A percentile compares a stretch with the other conserved stretches of the same genome.
Conservation (phyloP, 2,329 filamentous ascomycete species). For the Colletotrichum sp. region DNA sequence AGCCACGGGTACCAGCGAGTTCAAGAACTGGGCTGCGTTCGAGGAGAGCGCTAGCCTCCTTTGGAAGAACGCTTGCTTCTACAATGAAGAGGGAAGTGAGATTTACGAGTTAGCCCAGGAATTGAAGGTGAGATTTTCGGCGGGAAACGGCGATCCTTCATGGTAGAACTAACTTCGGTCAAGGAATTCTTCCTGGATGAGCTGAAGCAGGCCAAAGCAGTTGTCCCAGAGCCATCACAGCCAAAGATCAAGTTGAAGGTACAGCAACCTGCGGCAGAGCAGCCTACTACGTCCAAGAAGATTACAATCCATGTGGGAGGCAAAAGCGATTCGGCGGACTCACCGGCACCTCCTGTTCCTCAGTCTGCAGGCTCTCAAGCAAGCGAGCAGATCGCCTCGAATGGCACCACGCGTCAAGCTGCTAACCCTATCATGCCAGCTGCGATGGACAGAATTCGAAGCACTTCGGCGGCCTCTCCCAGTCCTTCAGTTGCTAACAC, state of each 20-base stretch:
- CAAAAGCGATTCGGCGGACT: slow-evolving; percentile 58
- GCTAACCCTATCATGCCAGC: slow-evolving; percentile 12
- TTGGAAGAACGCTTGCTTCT: slow-evolving; percentile 87
- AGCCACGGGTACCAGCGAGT: slow-evolving; percentile 68
- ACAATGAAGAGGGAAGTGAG: slow-evolving; percentile 91
- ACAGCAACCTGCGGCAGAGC: slow-evolving; percentile 43
- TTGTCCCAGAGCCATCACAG: slow-evolving; percentile 74
- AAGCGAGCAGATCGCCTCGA: slow-evolving; percentile 38
- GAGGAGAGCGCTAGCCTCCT: slow-evolving; percentile 81
- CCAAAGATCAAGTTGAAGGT: slow-evolving; percentile 85
- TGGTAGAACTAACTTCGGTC: slow-evolving; percentile 12
- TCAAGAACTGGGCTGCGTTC: slow-evolving; percentile 83
- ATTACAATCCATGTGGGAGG: slow-evolving; percentile 76
- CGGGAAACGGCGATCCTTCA: too few relatives aligned
- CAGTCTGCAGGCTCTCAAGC: slow-evolving; percentile 38
- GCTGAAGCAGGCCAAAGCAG: slow-evolving; percentile 73
- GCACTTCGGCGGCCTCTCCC: slow-evolving; percentile 48
- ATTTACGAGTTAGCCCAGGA: slow-evolving; percentile 80
- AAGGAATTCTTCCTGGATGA: slow-evolving; percentile 73
- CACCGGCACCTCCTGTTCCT: slow-evolving; percentile 48
- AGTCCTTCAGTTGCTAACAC: slow-evolving; percentile 43
- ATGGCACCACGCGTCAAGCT: slow-evolving; percentile 19
- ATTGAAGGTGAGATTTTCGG: slow-evolving; percentile 66
- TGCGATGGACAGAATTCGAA: slow-evolving; percentile 30
- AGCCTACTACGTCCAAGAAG: slow-evolving; percentile 55